A percentile compares a stretch with the other conserved stretches of the same genome.
Conservation (phyloP, 345 rosid genomes). For the Euphorbia peplus region DNA sequence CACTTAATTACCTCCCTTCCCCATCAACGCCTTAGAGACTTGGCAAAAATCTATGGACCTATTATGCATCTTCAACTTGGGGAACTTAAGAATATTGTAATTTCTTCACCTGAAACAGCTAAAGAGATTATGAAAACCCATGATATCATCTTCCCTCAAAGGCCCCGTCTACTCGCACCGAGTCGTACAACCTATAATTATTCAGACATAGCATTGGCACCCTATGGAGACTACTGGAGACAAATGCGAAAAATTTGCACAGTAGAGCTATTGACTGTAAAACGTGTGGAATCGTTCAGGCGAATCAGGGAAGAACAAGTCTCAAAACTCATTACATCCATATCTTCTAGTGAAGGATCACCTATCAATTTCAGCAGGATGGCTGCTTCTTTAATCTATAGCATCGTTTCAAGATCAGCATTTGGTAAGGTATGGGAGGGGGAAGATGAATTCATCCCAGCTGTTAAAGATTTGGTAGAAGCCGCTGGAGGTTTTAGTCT, state of each 20-base stretch:
- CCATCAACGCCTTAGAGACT: neutral
- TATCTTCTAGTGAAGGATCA: neutral
- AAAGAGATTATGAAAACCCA: neutral
- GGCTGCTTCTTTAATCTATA: neutral
- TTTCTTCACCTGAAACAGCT: neutral
- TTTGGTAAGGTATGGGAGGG: neutral
- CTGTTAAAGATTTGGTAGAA: neutral
- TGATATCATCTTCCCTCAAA: neutral
- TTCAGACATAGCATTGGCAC: neutral
- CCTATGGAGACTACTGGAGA: constrained; percentile 9
- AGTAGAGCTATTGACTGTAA: neutral
- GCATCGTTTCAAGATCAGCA: neutral
- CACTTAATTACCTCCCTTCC: neutral
- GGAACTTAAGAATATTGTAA: neutral
- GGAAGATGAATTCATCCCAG: neutral
- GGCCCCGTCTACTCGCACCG: neutral
- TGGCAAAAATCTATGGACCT: neutral
- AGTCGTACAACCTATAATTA: neutral
- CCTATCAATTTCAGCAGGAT: neutral
- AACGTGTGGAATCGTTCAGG: neutral
- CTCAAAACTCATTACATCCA: neutral
- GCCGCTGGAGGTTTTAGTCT: constrained; percentile 4
- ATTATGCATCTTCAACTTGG: neutral
- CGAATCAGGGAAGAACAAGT: neutral
- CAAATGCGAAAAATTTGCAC: constrained; percentile 1